A percentile compares a stretch with the other conserved stretches of the same genome.
Conservation (phyloP, 2,329 filamentous ascomycete species). For the Pleurostoma richardsiae region DNA sequence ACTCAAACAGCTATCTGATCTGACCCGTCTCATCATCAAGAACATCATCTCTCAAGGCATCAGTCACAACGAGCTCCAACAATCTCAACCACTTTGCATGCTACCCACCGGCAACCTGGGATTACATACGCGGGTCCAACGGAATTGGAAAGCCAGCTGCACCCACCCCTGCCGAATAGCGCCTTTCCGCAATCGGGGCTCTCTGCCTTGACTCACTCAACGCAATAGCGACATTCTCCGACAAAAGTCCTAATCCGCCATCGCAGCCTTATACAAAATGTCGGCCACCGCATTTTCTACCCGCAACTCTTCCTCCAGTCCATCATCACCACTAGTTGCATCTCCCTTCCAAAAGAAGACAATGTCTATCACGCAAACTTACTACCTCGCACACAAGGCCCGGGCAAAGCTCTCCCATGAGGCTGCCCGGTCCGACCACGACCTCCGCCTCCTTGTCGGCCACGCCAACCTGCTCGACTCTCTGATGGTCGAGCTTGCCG, state of each 20-base stretch:
- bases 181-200: slow-evolving; percentile 21
- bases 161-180: slow-evolving; percentile 5
- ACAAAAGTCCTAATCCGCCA: slow-evolving; percentile 14
- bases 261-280: slow-evolving; percentile 23
- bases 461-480: slow-evolving; percentile 98
- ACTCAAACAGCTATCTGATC: too few relatives aligned
- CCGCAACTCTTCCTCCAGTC: slow-evolving; percentile 16
- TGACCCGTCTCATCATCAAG: too few relatives aligned
- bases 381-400: slow-evolving; percentile 96
- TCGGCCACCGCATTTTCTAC: slow-evolving; percentile 9
- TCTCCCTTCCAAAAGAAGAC: slow-evolving; percentile 61
- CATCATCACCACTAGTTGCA: slow-evolving; percentile 25
- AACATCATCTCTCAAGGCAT: too few relatives aligned
- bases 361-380: slow-evolving; percentile 98
- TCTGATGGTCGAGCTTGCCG: slow-evolving; percentile 83
- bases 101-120: too few relatives aligned
- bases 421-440: slow-evolving; percentile 85
- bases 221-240: slow-evolving; percentile 20
- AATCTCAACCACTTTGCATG: too few relatives aligned
- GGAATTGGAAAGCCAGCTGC: too few relatives aligned
- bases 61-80: too few relatives aligned
- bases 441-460: slow-evolving; percentile 90
- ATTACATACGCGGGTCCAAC: too few relatives aligned
- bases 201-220: slow-evolving; percentile 29
- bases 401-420: slow-evolving; percentile 92